Evolutionary conservation across 768 basidiomycete species (phyloP).

Genomic region (Pleurotus salmoneostramineus): DNA sequence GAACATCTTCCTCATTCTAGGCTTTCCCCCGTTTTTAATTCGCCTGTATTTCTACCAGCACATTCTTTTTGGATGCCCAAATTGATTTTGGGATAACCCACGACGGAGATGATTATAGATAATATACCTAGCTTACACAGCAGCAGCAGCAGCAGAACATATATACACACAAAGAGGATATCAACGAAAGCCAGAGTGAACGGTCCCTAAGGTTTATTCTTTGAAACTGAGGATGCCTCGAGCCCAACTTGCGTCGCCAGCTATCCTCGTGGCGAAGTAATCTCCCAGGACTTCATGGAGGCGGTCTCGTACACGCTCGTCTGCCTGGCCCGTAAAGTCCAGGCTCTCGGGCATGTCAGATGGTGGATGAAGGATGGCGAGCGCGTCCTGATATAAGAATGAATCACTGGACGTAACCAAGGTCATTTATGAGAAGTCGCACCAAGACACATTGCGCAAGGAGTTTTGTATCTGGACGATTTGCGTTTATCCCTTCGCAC

Average conservation of each 20-base stretch:
- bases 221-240: slow-evolving; percentile 42
- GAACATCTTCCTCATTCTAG: background rate
- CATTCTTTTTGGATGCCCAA: background rate
- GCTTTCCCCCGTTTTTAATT: slow-evolving; percentile 3
- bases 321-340: slow-evolving; percentile 42
- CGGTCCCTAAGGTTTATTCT: background rate
- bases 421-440: slow-evolving; percentile 10
- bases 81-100: slow-evolving; percentile 4
- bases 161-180: background rate
- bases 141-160: background rate
- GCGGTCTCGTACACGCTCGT: slow-evolving; percentile 40
- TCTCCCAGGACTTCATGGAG: slow-evolving; percentile 56
- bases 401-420: background rate
- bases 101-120: background rate
- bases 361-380: slow-evolving; percentile 53
- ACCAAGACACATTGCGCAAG: slow-evolving; percentile 66
- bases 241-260: slow-evolving; percentile 63
- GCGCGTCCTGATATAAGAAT: slow-evolving; percentile 44
- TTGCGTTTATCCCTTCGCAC: slow-evolving; percentile 29
- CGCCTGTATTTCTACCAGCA: background rate
- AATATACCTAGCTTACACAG: background rate
- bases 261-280: slow-evolving; percentile 54
- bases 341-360: slow-evolving; percentile 56
- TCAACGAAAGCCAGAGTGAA: background rate
- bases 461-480: slow-evolving; percentile 28